Conservation (phyloP, 1,139 yeast species). For the Diutina siamensis region DNA sequence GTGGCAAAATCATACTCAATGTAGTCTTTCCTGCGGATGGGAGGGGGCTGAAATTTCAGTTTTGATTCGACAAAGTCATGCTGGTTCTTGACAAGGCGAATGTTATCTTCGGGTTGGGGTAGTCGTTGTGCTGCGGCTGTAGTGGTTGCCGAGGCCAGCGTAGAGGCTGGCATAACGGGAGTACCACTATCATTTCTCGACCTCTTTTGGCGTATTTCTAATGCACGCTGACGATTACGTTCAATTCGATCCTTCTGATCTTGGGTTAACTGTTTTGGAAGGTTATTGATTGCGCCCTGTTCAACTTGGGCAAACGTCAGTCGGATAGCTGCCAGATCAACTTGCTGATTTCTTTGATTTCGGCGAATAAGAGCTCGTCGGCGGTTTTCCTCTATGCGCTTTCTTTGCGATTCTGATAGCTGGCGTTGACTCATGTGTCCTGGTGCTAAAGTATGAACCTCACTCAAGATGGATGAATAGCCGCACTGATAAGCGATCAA, state of each 20-base stretch:
- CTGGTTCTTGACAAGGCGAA: conserved; percentile 13
- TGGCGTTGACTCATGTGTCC: too few species aligned
- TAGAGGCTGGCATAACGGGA: too few species aligned
- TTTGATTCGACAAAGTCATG: conserved; percentile 11
- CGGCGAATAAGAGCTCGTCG: conserved; percentile 8
- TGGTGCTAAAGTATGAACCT: too few species aligned
- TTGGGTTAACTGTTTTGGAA: conserved; percentile 25
- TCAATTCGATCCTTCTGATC: conserved; percentile 45
- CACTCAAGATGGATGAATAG: too few species aligned
- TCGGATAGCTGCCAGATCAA: neutral
- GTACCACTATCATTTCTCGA: neutral
- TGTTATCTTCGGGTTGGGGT: conserved; percentile 8
- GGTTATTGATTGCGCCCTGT: neutral
- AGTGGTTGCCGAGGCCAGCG: conserved; percentile 13
- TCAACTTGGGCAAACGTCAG: neutral
- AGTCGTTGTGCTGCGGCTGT: too few species aligned
- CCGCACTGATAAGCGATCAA: too few species aligned
- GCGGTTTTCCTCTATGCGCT: conserved; percentile 10
- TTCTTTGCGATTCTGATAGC: neutral
- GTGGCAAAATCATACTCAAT: conserved; percentile 89
- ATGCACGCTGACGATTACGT: conserved; percentile 45
- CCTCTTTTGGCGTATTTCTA: conserved; percentile 36
- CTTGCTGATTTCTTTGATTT: conserved; percentile 3
- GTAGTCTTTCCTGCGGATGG: conserved; percentile 52
- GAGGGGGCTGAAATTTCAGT: conserved; percentile 18